Conservation (phyloP, 1,139 yeast species). For the Yamadazyma taylorii region DNA sequence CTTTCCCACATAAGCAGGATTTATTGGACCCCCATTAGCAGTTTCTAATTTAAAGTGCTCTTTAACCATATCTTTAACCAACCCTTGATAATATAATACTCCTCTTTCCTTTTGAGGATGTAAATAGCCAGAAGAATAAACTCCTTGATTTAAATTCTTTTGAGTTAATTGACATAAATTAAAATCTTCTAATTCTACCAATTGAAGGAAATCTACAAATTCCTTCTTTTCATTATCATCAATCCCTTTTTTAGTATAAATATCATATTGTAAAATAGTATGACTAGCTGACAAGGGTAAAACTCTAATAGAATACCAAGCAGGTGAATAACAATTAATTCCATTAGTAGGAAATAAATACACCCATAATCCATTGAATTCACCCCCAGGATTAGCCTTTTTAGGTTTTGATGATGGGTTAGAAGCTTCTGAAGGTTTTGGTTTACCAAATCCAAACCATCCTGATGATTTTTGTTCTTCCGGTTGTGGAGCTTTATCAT, state of each 20-base stretch:
- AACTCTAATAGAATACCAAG: conserved; percentile 64
- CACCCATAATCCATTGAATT: conserved; percentile 61
- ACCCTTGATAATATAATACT: conserved; percentile 54
- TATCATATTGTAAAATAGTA: conserved; percentile 59
- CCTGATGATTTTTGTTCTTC: conserved; percentile 34
- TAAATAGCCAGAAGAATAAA: conserved; percentile 55
- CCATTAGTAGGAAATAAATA: conserved; percentile 61
- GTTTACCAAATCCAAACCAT: conserved; percentile 52
- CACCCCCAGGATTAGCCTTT: conserved; percentile 55
- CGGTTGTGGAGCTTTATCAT: conserved; percentile 11
- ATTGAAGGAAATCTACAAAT: conserved; percentile 61
- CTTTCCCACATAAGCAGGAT: conserved; percentile 51
- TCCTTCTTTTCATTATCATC: conserved; percentile 52
- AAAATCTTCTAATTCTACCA: conserved; percentile 60
- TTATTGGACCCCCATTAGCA: conserved; percentile 43
- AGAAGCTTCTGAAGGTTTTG: conserved; percentile 21
- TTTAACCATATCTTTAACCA: conserved; percentile 60
- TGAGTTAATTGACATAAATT: conserved; percentile 59
- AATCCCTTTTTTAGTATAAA: conserved; percentile 60
- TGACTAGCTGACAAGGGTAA: conserved; percentile 53
- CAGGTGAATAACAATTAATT: conserved; percentile 63
- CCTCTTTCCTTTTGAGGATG: conserved; percentile 62
- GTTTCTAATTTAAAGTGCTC: conserved; percentile 49
- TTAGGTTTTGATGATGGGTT: conserved; percentile 16
- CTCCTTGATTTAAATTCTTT: conserved; percentile 58